phyloP scores from a whole-genome alignment of 1,284 basidiomycete genomes.

The Athelia sp. region DNA sequence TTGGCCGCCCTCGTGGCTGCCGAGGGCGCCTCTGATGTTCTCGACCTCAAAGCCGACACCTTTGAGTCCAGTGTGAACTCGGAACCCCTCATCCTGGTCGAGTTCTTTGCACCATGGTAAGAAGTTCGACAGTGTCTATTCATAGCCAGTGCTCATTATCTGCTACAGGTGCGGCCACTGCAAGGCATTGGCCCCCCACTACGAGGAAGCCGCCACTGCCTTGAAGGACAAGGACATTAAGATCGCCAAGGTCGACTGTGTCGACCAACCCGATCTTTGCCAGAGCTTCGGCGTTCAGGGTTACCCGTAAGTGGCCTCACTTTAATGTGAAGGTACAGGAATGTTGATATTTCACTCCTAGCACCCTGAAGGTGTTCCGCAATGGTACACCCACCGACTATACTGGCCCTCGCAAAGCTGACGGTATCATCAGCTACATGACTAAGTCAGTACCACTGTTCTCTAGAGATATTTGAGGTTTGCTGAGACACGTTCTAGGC shows the following conservation, averaged over 20 bases:
- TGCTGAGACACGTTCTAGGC: constrained; percentile 41
- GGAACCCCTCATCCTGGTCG: constrained; percentile 84
- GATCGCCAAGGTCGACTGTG: constrained; percentile 95
- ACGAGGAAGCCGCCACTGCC: constrained; percentile 92
- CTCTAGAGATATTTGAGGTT: background rate
- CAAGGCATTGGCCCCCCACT: constrained; percentile 89
- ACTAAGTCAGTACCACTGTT: constrained; percentile 66
- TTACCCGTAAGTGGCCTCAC: constrained; percentile 93
- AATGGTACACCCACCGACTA: constrained; percentile 80
- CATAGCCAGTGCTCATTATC: constrained; percentile 2
- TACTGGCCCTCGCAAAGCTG: constrained; percentile 86
- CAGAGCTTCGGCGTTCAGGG: constrained; percentile 82
- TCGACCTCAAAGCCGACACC: constrained; percentile 65
- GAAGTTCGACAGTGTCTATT: constrained; percentile 9
- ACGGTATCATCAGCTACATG: constrained; percentile 98
- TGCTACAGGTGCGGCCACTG: constrained; percentile 79
- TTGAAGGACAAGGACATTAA: constrained; percentile 89
- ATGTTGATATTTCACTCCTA: constrained; percentile 23
- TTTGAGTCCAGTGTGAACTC: constrained; percentile 70
- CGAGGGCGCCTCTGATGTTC: constrained; percentile 73
- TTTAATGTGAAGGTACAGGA: too few relatives aligned
- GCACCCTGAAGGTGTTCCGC: constrained; percentile 89
- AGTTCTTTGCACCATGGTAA: constrained; percentile 94
- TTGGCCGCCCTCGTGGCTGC: constrained; percentile 51
- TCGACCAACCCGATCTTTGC: constrained; percentile 85